Evolutionary conservation across 2,329 filamentous ascomycete species (phyloP), one percentile per base, ranked within the genome.

Genomic region (Pseudogymnoascus sp.): DNA sequence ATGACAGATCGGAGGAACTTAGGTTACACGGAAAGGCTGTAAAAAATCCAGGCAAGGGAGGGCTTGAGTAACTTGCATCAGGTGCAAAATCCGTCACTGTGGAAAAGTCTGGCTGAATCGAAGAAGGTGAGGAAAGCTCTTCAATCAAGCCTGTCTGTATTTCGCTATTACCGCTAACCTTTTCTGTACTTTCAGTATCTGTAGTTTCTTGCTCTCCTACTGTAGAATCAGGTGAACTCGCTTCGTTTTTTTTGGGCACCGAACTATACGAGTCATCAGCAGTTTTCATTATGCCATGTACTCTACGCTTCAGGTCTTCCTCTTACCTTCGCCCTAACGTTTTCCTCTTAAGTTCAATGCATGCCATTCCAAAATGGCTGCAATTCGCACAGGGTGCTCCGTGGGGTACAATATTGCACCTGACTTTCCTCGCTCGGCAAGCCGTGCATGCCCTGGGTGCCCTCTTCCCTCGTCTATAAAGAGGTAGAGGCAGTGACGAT

Each of bases 331-430:
- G 43, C 14, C 43, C 23, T 28, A 23, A 6, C 23, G 43, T 28
- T 14, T 49, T 49, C 8, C n/a, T 49, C 14, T 49, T 49, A 28
- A 58, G 37, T 16, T 62, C 18, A 23, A 61, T 60, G 16, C 63
- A 64, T 16, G 52, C 61, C 16, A 60, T 61, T 31, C 60, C 63
- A 37, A 49, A 61, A 49, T 52, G 52, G 14, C 41, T 55, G 23
- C 64, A 65, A 64, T 65, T 65, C 4, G 58, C 45, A 60, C 64
- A 65, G 7, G 64, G 64, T 14, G 49, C 28, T 31, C 64, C 64
- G 35, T 63, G 41, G 12, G 37, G 31, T 33, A 60, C 35, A 18
- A 64, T 38, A 33, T 65, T 63, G 38, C 64, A 65, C 28, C 64
- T 59, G 8, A 65, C 64, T 45, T 65, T 65, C 43, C 64, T 65